Evolutionary conservation across 352 stramenopile genomes (phyloP).

Genomic region (Albugo laibachii): DNA sequence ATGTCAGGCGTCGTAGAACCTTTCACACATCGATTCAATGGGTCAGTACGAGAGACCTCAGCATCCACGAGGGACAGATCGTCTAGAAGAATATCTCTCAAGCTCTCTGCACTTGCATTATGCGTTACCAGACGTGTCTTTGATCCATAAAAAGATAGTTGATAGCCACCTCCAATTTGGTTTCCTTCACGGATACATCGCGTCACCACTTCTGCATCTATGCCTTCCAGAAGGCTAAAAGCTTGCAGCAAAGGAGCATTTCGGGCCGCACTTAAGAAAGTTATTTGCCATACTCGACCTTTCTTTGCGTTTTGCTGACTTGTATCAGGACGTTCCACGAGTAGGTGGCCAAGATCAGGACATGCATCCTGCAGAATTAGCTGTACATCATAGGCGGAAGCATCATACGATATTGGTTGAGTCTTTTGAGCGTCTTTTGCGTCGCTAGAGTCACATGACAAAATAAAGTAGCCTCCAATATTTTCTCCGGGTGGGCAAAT

Average conservation of each 20-base stretch:
- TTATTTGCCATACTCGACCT: constrained; percentile 76
- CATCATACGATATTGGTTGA: constrained; percentile 52
- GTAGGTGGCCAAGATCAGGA: constrained; percentile 20
- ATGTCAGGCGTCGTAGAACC: constrained; percentile 38
- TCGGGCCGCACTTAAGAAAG: constrained; percentile 72
- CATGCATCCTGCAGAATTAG: constrained; percentile 30
- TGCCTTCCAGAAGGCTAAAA: constrained; percentile 47
- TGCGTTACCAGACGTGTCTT: constrained; percentile 37
- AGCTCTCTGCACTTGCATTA: constrained; percentile 35
- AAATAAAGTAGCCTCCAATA: constrained; percentile 57
- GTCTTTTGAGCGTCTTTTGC: constrained; percentile 5
- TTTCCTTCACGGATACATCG: constrained; percentile 71
- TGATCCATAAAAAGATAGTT: constrained; percentile 42
- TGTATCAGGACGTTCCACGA: constrained; percentile 30
- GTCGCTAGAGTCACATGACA: constrained; percentile 13
- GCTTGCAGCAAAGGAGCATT: constrained; percentile 56
- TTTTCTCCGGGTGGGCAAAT: constrained; percentile 63
- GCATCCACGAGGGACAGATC: constrained; percentile 38
- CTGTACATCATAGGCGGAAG: constrained; percentile 32
- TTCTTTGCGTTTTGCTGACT: constrained; percentile 37
- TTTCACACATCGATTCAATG: constrained; percentile 20
- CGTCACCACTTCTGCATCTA: constrained; percentile 44
- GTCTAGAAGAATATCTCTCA: constrained; percentile 26
- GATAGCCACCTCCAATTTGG: constrained; percentile 71
- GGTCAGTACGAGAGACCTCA: constrained; percentile 53